Base-by-base conservation (phyloP, 2,329 filamentous ascomycete species). In the Calonectria hongkongensis region DNA sequence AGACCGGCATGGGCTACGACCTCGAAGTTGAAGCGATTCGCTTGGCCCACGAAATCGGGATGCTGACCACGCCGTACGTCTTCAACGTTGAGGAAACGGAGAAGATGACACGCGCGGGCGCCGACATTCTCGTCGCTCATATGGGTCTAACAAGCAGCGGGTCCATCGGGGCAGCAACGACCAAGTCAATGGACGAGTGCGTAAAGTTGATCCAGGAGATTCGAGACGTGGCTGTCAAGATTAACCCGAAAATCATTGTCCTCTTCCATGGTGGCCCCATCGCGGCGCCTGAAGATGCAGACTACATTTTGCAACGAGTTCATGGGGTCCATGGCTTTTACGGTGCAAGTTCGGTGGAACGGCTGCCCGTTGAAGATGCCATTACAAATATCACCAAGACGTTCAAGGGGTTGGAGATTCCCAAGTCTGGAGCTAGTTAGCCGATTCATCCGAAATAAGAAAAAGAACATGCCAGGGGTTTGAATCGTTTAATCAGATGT, bases 1-100 rank as follows among this genome's bases (percentile, higher is more conserved):
- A 65, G 45, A 65, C 62, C 5, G 62, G 62, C 62, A 65, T 65
- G 62, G 45, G 43, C 28, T 65, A 65, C 30, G 62, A 51, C 16
- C 62, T 65, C n/a, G 62, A 65, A 21, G 62, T 65, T 13, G 62
- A 65, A 4, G 45, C 45, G 6, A 65, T 65, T 25, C 62, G 62
- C 18, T 18, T 30, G n/a, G 62, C 62, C 21, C 62, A 65, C 62
- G 62, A 65, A 5, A 60, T 60, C 12, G 54, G 36, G 10, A 25
- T 60, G 36, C 36, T 60, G 8, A 60, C 54, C 33, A 60, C 54
- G 13, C 54, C 54, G 6, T 60, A 60, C 21, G 54, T 60, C 12
- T 60, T 60, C 21, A 60, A 60, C 13, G 6, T 60, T 15, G 54
- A 41, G 10, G 54, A 60, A 25, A 41, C 54, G 2, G n/a, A 41